Evolutionary conservation across 2,329 filamentous ascomycete genomes (phyloP).

Genomic region (Aspergillus calidoustus): DNA sequence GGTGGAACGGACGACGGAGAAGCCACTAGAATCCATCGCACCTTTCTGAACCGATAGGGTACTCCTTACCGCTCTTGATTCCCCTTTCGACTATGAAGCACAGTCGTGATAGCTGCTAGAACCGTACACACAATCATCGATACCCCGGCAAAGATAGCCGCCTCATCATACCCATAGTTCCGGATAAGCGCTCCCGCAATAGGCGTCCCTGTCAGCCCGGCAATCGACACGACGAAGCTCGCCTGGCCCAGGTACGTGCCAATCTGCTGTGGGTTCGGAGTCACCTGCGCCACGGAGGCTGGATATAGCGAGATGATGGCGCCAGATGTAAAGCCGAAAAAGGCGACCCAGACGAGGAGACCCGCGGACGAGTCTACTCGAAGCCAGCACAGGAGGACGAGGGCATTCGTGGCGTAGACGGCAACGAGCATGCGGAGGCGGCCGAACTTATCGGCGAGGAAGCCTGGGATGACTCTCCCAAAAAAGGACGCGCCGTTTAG

Average conservation of each 20-base stretch:
- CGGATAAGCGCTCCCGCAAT: conserved; percentile 10
- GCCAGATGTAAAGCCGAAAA: conserved; percentile 70
- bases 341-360: conserved; percentile 64
- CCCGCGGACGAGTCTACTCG: conserved; percentile 51
- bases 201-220: neutral
- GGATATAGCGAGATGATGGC: conserved; percentile 60
- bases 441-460: conserved; percentile 40
- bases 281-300: conserved; percentile 1
- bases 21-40: too few species aligned
- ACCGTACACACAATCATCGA: neutral
- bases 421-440: conserved; percentile 41
- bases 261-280: conserved; percentile 8
- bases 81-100: neutral
- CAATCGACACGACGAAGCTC: conserved; percentile 3
- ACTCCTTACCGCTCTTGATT: neutral
- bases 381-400: conserved; percentile 41
- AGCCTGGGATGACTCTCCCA: conserved; percentile 37
- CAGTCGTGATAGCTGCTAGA: neutral
- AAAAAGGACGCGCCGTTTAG: conserved; percentile 40
- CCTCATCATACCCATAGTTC: neutral
- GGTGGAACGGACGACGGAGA: too few species aligned
- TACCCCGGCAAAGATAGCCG: neutral
- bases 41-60: neutral
- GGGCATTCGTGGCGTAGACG: conserved; percentile 25
- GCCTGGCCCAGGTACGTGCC: conserved; percentile 12